Percentiles rank a stretch among this genome's conserved stretches.
Evolutionary conservation across 2,329 filamentous ascomycete species (phyloP).

Genomic region (Aspergillus neoniger): DNA sequence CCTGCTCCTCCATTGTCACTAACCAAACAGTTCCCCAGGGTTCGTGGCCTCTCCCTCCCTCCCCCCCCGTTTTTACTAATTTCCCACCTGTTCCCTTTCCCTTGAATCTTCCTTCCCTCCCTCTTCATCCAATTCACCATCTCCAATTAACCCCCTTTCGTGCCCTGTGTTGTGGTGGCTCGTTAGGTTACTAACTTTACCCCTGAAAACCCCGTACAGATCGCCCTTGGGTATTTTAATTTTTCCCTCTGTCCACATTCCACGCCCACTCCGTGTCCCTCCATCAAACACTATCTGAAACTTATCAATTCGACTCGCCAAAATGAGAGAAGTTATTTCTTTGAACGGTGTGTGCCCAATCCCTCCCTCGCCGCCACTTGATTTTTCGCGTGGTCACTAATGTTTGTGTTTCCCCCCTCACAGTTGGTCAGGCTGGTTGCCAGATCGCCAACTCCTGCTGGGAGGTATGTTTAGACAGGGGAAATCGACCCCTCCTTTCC

Average conservation of each 20-base stretch:
- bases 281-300: conserved; percentile 23
- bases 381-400: conserved; percentile 31
- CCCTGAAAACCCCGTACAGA: conserved; percentile 31
- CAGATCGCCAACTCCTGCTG: conserved; percentile 99
- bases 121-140: conserved; percentile 22
- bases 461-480: conserved; percentile 73
- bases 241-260: conserved; percentile 33
- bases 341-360: conserved; percentile 78
- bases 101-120: conserved; percentile 14
- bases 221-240: conserved; percentile 32
- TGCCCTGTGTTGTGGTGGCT: conserved; percentile 23
- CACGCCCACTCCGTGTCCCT: conserved; percentile 15
- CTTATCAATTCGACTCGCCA: conserved; percentile 46
- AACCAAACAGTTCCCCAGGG: conserved; percentile 15
- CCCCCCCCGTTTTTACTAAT: conserved; percentile 11
- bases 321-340: conserved; percentile 99
- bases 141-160: conserved; percentile 23
- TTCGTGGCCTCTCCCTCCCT: neutral
- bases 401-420: conserved; percentile 25
- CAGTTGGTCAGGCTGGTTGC: conserved; percentile 99
- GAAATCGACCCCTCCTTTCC: conserved; percentile 8
- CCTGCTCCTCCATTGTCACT: conserved; percentile 8
- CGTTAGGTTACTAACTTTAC: conserved; percentile 25
- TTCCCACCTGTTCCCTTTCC: conserved; percentile 22
- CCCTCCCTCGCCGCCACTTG: conserved; percentile 11